Evolutionary conservation across 495 filamentous ascomycete species (phyloP), one percentile per base, ranked within the genome.

Genomic region (Baudoinia panamericana): DNA sequence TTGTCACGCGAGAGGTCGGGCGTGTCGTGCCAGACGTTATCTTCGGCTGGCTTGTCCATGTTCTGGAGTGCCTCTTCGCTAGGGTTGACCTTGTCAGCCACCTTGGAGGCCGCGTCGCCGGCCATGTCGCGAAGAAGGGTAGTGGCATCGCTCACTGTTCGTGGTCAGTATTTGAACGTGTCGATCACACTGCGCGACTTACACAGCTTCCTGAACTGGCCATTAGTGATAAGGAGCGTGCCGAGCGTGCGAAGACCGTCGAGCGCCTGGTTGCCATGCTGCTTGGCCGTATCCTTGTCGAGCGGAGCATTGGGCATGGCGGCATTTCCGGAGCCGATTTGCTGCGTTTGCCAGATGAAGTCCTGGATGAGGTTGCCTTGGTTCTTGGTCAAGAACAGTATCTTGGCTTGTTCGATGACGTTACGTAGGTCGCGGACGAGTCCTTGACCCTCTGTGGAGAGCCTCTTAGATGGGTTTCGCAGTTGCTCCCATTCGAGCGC

Each of bases 131-230:
- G 82, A 25, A 90, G 54, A 16, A 97, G 66, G 32, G 85, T 65
- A 23, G 71, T 73, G n/a, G 83, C 82, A 67, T 97, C 90, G 37
- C 71, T 84, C 44, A 97, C 84, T 90, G 45, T 13, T n/a, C n/a
- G n/a, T n/a, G n/a, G n/a, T n/a, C n/a, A n/a, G n/a, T n/a, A n/a
- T n/a, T n/a, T n/a, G n/a, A 69, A 61, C 11, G 9, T 4, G 18
- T n/a, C 8, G 5, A 5, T 24, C 2, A 21, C 10, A 21, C n/a
- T n/a, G n/a, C n/a, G n/a, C n/a, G 23, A 78, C 83, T 60, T 69
- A 90, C 84, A 62, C 16, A 95, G 73, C 67, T 95, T 95, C 32
- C 86, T 73, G 67, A 95, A 95, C 63, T 95, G 87, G 43, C 90
- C 92, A 48, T 97, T 97, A 44, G 86, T 87, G 56, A 96, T 79